Conservation (phyloP, 371 early-diverging fungal species). For the Chytridium lagenaria region DNA sequence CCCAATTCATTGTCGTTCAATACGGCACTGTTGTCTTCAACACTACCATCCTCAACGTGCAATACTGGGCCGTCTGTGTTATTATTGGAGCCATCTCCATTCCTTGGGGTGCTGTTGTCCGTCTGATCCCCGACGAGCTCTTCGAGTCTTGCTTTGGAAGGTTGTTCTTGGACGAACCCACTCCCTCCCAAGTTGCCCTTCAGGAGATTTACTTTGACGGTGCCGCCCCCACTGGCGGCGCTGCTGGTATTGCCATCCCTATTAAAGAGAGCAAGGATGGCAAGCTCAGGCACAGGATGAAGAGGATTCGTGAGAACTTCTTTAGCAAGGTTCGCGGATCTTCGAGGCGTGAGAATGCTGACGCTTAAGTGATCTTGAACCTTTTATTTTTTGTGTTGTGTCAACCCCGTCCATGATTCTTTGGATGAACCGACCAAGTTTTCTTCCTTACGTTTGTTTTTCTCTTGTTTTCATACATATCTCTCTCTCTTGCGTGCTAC, state of each 20-base stretch:
- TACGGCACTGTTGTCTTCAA: slow-evolving; percentile 89
- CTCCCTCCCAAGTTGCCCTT: slow-evolving; percentile 9
- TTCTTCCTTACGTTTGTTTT: not conserved
- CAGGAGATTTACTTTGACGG: slow-evolving; percentile 9
- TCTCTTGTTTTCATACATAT: not conserved
- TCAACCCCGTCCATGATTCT: not conserved
- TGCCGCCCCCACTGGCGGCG: not conserved
- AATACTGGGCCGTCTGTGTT: slow-evolving; percentile 72
- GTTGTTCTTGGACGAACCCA: slow-evolving; percentile 7
- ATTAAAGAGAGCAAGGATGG: not conserved
- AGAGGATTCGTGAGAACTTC: not conserved
- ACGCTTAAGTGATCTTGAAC: not conserved
- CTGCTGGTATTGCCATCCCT: not conserved
- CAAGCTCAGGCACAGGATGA: not conserved
- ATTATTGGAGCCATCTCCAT: slow-evolving; percentile 69
- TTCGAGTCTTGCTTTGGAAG: slow-evolving; percentile 7
- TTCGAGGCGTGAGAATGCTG: not conserved
- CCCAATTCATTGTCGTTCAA: slow-evolving; percentile 83
- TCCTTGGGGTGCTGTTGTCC: slow-evolving; percentile 72
- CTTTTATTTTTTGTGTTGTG: not conserved
- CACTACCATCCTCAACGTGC: slow-evolving; percentile 57
- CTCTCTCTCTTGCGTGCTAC: not conserved
- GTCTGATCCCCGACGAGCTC: slow-evolving; percentile 44
- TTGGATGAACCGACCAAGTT: not conserved
- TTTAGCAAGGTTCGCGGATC: not conserved